Base-by-base conservation (phyloP, 306 rosid species). In the Quercus alba region DNA sequence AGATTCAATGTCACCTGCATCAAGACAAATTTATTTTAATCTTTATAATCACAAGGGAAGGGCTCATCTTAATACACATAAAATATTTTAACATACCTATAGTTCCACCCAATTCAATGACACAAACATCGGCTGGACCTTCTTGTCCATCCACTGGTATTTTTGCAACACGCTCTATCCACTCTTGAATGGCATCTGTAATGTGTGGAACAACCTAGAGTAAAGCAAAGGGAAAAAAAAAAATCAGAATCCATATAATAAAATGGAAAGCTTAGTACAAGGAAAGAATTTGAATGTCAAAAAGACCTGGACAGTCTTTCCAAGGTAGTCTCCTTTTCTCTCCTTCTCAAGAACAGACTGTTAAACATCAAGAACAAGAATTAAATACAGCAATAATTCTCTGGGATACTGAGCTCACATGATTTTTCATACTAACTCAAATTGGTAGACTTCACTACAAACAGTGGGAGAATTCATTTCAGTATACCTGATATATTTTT, bases 21-120 rank as follows among this genome's bases (percentile, higher is more conserved):
- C 68, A 85, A 55, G 72, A 77, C 5, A 77, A 84, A 30, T 46
- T 28, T 81, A 25, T 61, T 68, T 78, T 35, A 57, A 88, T 78
- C 35, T 17, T 69, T 46, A 57, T 14, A 57, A 68, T 49, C 17
- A 23, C 33, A 41, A 30, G 30, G 74, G 54, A 57, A 56, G 15
- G 49, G 23, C 17, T 41, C 69, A 46, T 19, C 18, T 69, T 33
- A 57, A 58, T 51, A 7, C 59, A 78, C 63, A 30, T 15, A 25
- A 56, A 56, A 21, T 73, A 52, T 70, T 58, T 46, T 28, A 74
- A 75, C 73, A 44, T 84, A 91, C 97, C 97, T 80, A 93, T 93
- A 72, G 97, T 93, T 85, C 97, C 97, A 78, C 97, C 97, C 81
- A 93, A 87, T 79, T 93, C 97, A 73, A 93, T 91, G 78, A 93